Evolutionary conservation across 345 rosid genomes (phyloP).

Genomic region (Arabidopsis arenosa): DNA sequence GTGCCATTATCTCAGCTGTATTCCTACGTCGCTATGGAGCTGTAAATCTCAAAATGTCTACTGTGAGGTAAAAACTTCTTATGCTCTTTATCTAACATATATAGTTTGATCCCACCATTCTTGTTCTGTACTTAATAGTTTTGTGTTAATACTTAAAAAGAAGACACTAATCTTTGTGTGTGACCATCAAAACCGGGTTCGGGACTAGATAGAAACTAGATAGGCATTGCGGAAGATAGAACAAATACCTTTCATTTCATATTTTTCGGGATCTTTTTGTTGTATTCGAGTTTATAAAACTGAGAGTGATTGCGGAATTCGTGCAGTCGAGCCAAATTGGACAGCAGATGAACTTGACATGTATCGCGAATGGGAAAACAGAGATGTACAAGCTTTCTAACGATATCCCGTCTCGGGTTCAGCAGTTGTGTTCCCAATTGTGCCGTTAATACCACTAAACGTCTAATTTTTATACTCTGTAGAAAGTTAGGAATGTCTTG

Average conservation of each 20-base stretch:
- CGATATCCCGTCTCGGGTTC: constrained; percentile 39
- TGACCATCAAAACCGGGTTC: neutral
- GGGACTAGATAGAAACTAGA: neutral
- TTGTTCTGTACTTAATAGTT: neutral
- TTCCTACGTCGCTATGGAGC: constrained; percentile 84
- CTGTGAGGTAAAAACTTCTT: constrained; percentile 62
- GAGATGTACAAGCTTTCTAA: constrained; percentile 42
- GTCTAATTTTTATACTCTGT: constrained; percentile 27
- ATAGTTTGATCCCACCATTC: neutral
- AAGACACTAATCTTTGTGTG: neutral
- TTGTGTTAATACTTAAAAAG: neutral
- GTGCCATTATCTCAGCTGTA: constrained; percentile 87
- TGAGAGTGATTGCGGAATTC: constrained; percentile 17
- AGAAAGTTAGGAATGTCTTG: constrained; percentile 40
- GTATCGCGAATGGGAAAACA: constrained; percentile 59
- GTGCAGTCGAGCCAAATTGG: constrained; percentile 63
- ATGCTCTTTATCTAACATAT: neutral
- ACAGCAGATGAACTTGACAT: constrained; percentile 64
- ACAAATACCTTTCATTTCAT: neutral
- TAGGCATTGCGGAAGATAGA: neutral
- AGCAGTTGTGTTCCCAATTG: constrained; percentile 60
- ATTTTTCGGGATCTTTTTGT: no score
- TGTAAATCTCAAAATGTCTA: constrained; percentile 58
- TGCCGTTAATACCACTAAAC: constrained; percentile 55
- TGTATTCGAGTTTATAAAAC: neutral